These are phyloP conservation scores for Suhomyces pyralidae DNA, from an alignment of 805 yeast species.

Conservation along the genomic window DNA sequence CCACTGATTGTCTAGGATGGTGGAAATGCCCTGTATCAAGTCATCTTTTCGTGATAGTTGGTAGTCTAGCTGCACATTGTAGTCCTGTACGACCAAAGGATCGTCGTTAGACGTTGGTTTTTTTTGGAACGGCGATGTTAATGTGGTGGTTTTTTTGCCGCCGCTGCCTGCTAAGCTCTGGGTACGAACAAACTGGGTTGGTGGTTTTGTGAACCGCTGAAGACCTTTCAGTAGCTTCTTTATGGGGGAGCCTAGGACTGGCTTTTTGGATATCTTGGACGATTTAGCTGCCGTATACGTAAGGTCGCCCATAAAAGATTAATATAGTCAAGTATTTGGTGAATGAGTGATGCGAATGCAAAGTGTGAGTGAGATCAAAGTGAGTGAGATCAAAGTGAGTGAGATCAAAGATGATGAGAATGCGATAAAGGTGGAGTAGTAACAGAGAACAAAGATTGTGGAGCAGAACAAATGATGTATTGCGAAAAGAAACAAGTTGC, in stretches of 20 bases:
- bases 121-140: not conserved
- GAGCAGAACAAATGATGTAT: too few species aligned
- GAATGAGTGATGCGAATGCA: too few species aligned
- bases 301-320: conserved; percentile 15
- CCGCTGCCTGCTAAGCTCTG: not conserved
- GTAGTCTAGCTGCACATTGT: conserved; percentile 40
- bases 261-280: conserved; percentile 26
- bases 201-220: conserved; percentile 9
- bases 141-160: conserved; percentile 1
- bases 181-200: conserved; percentile 4
- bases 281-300: conserved; percentile 41
- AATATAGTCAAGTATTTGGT: not conserved
- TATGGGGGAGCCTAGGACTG: conserved; percentile 21
- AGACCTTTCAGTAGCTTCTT: conserved; percentile 23
- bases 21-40: conserved; percentile 29
- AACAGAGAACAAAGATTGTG: too few species aligned
- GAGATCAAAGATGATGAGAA: not conserved
- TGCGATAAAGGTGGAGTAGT: too few species aligned
- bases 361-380: too few species aligned
- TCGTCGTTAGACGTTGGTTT: not conserved
- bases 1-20: conserved; percentile 37
- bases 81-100: conserved; percentile 21
- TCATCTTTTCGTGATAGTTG: conserved; percentile 31
- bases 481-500: too few species aligned
- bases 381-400: not conserved